Base-by-base conservation (phyloP, 2,329 filamentous ascomycete species). In the Orbilia oligospora region DNA sequence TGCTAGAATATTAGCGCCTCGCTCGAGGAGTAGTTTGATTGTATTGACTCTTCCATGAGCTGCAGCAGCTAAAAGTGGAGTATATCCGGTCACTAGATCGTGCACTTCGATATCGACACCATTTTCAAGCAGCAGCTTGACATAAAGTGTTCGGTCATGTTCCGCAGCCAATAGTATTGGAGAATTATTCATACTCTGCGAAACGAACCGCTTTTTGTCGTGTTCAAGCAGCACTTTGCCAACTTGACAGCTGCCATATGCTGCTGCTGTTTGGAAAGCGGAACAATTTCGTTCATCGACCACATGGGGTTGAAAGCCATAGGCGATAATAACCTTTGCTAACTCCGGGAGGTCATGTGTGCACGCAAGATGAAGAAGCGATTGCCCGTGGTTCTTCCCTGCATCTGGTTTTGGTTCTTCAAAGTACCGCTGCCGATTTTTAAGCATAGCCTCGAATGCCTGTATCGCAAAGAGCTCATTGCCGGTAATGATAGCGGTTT, bases 121-220 rank as follows among this genome's bases (percentile, higher is more conserved):
- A 30, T 61, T 66, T 1, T 67, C 22, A 9, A 58, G n/a, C 16
- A 73, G 48, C 12, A 73, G 66, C 10, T 58, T 16, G n/a, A 73
- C 61, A 44, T 73, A 73, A 16, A 61, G 6, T 24, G 51, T 61
- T 10, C n/a, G 20, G 18, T 9, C 41, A 38, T 66, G 44, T 22
- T 18, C 24, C 1, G 24, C 48, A 9, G 70, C 70, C 30, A 73
- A 22, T 12, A 73, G 12, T 8, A 73, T 73, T 41, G 70, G 70
- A 3, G 22, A 58, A 16, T 1, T 2, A n/a, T 24, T 20, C 3
- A 1, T 5, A 22, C 14, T 10, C 3, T 24, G 18, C 5, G 48
- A 51, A 2, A 24, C 14, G 2, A 3, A 1, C 2, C 4, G 8
- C 2, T 24, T 9, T 6, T 16, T 24, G 20, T 14, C 20, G 16